Conservation (phyloP, 805 yeast genomes). For the Candida bentonensis region DNA sequence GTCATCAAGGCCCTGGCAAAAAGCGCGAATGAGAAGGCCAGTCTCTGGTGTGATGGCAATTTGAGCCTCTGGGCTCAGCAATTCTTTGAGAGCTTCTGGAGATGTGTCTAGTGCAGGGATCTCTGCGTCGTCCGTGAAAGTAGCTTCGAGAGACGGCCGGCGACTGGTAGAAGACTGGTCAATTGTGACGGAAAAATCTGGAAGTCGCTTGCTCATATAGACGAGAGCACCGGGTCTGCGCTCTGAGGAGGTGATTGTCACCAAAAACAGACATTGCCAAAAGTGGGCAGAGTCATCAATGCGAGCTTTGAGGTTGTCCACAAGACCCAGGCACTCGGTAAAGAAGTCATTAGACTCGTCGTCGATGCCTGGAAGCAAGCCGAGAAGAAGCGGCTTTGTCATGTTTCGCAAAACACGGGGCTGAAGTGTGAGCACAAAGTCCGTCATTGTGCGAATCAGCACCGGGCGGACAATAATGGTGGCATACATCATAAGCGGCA, state of each 20-base stretch:
- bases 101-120: neutral
- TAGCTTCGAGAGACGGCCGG: neutral
- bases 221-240: slow-evolving; percentile 70
- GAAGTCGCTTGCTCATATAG: slow-evolving; percentile 50
- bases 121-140: neutral
- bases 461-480: slow-evolving; percentile 79
- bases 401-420: slow-evolving; percentile 35
- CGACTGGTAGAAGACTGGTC: neutral
- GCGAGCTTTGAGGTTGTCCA: slow-evolving; percentile 44
- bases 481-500: slow-evolving; percentile 79
- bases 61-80: slow-evolving; percentile 35
- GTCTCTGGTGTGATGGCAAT: slow-evolving; percentile 63
- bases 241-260: slow-evolving; percentile 67
- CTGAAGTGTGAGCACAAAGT: slow-evolving; percentile 39
- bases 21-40: slow-evolving; percentile 62
- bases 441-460: slow-evolving; percentile 46
- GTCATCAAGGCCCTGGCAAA: slow-evolving; percentile 54
- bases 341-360: slow-evolving; percentile 84
- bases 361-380: slow-evolving; percentile 77
- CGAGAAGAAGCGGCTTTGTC: slow-evolving; percentile 55
- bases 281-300: slow-evolving; percentile 58
- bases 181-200: neutral
- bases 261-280: slow-evolving; percentile 72
- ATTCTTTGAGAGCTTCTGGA: neutral
- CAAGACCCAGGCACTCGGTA: slow-evolving; percentile 39